Base-by-base conservation (phyloP, 2,329 filamentous ascomycete species). In the Trichoderma arundinaceum region DNA sequence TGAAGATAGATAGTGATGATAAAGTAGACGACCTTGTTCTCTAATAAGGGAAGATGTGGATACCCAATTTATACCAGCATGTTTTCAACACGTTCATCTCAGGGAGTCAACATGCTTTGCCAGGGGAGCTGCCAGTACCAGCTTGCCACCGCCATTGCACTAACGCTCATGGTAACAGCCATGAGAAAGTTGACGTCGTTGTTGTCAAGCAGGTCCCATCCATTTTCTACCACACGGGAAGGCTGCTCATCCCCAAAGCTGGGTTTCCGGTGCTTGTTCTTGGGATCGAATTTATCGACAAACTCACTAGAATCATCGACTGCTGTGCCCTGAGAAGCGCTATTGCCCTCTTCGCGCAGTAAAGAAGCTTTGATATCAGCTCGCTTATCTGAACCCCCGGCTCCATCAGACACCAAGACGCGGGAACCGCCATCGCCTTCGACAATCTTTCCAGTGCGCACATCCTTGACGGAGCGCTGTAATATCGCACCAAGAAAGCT, bases 181-280 rank as follows among this genome's bases (percentile, higher is more conserved):
- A 97, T 98, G 65, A 94, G 77, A 66, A 97, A 87, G 77, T 99
- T 99, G 72, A 99, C 93, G 63, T 92, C 91, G 77, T 99, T 99
- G 77, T 99, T 99, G 77, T 96, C 93, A 65, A 99, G 81, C 68
- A 96, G 76, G 75, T 97, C 86, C 86, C 79, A 82, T 58, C 75
- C 92, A 70, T 82, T 90, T 77, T 91, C 87, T 7, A 89, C 78
- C 5, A 88, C 80, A 17, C 90, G 81, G 59, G 88, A 89, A 67
- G 89, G 85, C 71, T 82, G 83, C 64, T 83, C 79, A 65, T 83
- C 80, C 2, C 86, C 78, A 80, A 85, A 84, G 72, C 81, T 86
- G 7, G 83, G 71, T 72, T 77, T 79, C 49, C 84, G 80, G 65
- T 83, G 78, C 75, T 82, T 84, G 70, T 83, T 79, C 63, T 77